Evolutionary conservation across 305 asterid genomes (phyloP), one percentile per base, ranked within the genome.

Genomic region (Fraxinus greggii): DNA sequence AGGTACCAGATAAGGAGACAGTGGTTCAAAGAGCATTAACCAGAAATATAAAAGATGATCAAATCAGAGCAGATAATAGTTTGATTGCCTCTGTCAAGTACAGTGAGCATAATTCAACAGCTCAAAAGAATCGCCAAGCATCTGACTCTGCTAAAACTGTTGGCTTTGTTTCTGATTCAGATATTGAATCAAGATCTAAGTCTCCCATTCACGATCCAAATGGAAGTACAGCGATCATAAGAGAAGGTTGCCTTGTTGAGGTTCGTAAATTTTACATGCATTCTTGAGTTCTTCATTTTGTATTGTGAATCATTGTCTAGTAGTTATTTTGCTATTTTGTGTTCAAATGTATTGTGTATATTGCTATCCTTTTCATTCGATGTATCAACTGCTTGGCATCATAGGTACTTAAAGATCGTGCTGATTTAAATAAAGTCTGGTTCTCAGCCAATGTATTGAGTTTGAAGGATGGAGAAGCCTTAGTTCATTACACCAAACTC

Each of bases 221-320:
- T 84, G 88, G 74, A 72, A 80, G 77, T 76, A 35, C 54, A 36
- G 72, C 88, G 67, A 87, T 88, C 87, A 92, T 95, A 63, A 86
- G 86, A 83, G 97, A 91, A 89, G 93, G 95, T 82, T 87, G 94
- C 81, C 79, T 75, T 81, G 98, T 97, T 85, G 99, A 97, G 99
- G 99, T 97, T 80, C 73, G 88, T 74, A 31, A 73, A 79, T 80
- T 73, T 63, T 79, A 12, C 72, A 51, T 82, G 56, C 87, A 35
- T 73, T 78, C 75, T 40, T 33, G 75, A 19, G 51, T 65, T 26
- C 51, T 26, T 24, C 63, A 3, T 78, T 76, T 59, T 67, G 28
- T 70, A 63, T 80, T 24, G 63, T 31, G 77, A 19, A 59, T 80
- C 77, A 67, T 79, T 40, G 63, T 72, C 72, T 56, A 59, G 70